Conservation (phyloP, 192 early-diverging fungal genomes). For the Coemansia sp. region DNA sequence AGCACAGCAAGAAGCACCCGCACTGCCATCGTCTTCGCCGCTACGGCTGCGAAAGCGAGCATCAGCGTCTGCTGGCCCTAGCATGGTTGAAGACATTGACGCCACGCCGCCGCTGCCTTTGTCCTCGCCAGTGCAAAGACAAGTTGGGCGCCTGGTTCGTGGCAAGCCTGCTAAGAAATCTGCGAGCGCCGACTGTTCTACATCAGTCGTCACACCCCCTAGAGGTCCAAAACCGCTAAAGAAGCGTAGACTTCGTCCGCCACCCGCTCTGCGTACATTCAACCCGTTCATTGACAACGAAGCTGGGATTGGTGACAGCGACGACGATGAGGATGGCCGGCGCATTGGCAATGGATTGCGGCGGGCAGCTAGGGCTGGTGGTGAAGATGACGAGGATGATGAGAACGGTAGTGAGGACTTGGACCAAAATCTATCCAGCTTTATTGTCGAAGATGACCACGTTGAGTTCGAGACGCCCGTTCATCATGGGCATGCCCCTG, state of each 20-base stretch:
- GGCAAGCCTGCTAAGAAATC: not conserved
- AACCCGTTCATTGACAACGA: conserved; percentile 48
- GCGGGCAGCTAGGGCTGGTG: conserved; percentile 3
- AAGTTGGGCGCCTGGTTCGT: conserved; percentile 1
- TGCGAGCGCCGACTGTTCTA: not conserved
- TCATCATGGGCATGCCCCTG: not conserved
- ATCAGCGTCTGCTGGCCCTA: not conserved
- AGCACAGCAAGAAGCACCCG: not conserved
- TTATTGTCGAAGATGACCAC: conserved; percentile 50
- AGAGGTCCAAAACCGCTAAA: not conserved
- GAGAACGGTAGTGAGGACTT: conserved; percentile 40
- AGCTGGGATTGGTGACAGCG: conserved; percentile 44
- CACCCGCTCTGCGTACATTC: conserved; percentile 8
- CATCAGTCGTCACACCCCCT: not conserved
- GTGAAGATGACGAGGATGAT: conserved; percentile 29
- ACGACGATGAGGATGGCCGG: conserved; percentile 18
- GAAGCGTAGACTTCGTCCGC: conserved; percentile 11
- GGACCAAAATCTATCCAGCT: conserved; percentile 51
- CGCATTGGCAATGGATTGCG: not conserved
- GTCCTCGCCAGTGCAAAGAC: conserved; percentile 9
- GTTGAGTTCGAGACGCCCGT: conserved; percentile 42
- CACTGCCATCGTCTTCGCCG: conserved; percentile 1
- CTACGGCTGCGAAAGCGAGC: conserved; percentile 3
- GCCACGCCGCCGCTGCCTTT: not conserved
- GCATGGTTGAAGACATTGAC: not conserved